These are phyloP conservation scores for Podospora pseudocomata DNA, from an alignment of 495 filamentous ascomycete genomes.

Conservation along the genomic window DNA sequence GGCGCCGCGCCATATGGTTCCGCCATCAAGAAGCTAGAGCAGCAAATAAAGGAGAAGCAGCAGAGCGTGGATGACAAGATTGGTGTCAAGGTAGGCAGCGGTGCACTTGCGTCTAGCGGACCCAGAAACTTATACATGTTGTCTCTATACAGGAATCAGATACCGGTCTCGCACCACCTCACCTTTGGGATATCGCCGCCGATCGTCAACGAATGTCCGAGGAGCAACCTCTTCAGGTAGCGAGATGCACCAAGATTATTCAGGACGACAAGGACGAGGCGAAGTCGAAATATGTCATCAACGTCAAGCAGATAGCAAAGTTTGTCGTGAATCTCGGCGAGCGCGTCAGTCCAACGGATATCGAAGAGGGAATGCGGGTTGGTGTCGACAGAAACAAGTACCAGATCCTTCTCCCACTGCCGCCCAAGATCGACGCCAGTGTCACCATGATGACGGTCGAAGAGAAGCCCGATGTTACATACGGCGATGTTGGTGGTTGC, in stretches of 20 bases:
- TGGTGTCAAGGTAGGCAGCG: slow-evolving; percentile 50
- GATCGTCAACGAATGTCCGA: slow-evolving; percentile 97
- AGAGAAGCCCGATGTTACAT: slow-evolving; percentile 98
- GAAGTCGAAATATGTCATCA: slow-evolving; percentile 99
- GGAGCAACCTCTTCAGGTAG: slow-evolving; percentile 96
- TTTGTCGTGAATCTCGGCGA: slow-evolving; percentile 98
- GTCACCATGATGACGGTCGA: slow-evolving; percentile 99
- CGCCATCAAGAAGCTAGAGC: slow-evolving; percentile 89
- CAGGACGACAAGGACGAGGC: slow-evolving; percentile 92
- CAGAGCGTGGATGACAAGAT: slow-evolving; percentile 98
- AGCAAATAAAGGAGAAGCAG: slow-evolving; percentile 97
- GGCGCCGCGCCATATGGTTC: slow-evolving; percentile 93
- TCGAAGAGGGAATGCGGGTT: slow-evolving; percentile 98
- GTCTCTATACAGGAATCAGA: slow-evolving; percentile 74
- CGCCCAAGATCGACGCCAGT: slow-evolving; percentile 97
- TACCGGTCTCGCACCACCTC: slow-evolving; percentile 93
- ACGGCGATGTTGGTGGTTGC: slow-evolving; percentile 97
- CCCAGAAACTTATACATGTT: slow-evolving; percentile 1
- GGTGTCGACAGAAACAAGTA: slow-evolving; percentile 99
- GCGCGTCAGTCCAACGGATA: slow-evolving; percentile 95
- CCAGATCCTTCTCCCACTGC: slow-evolving; percentile 94
- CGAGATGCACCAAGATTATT: slow-evolving; percentile 98
- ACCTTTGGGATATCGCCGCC: slow-evolving; percentile 97
- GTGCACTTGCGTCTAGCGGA: neutral
- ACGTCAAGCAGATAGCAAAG: slow-evolving; percentile 99